Conservation (phyloP, 2,329 filamentous ascomycete genomes). For the Sporothrix inflata region DNA sequence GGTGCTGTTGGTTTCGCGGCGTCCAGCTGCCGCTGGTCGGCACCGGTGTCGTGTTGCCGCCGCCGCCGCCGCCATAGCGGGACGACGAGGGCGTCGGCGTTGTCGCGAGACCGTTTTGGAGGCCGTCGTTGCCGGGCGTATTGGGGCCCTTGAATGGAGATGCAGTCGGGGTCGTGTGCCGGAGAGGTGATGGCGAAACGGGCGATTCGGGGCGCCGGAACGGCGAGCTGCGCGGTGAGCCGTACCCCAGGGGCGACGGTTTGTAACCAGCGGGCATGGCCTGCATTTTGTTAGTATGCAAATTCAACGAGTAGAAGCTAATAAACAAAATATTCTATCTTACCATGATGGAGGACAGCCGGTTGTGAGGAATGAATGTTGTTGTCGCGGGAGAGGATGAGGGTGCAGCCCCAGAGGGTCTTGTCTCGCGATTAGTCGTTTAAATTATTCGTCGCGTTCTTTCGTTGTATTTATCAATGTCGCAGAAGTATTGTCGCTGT, state of each 20-base stretch:
- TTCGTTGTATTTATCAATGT: background rate
- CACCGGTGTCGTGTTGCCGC: conserved; percentile 46
- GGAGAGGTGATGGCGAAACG: conserved; percentile 66
- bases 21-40: conserved; percentile 46
- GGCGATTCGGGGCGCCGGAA: conserved; percentile 66
- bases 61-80: conserved; percentile 45
- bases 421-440: background rate
- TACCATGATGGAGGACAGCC: background rate
- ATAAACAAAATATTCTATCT: background rate
- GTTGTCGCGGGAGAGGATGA: background rate
- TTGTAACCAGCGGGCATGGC: conserved; percentile 65
- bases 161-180: conserved; percentile 65
- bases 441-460: background rate
- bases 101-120: background rate
- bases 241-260: conserved; percentile 72
- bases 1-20: conserved; percentile 40
- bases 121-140: conserved; percentile 38
- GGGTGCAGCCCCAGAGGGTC: background rate
- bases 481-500: background rate
- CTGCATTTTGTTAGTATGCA: conserved; percentile 40
- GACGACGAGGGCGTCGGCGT: conserved; percentile 38
- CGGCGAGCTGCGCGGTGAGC: conserved; percentile 68
- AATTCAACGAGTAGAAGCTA: background rate
- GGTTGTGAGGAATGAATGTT: background rate
- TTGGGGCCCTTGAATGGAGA: conserved; percentile 57